phyloP scores from a whole-genome alignment of 1,139 yeast species.

The Kluyveromyces sp. region DNA sequence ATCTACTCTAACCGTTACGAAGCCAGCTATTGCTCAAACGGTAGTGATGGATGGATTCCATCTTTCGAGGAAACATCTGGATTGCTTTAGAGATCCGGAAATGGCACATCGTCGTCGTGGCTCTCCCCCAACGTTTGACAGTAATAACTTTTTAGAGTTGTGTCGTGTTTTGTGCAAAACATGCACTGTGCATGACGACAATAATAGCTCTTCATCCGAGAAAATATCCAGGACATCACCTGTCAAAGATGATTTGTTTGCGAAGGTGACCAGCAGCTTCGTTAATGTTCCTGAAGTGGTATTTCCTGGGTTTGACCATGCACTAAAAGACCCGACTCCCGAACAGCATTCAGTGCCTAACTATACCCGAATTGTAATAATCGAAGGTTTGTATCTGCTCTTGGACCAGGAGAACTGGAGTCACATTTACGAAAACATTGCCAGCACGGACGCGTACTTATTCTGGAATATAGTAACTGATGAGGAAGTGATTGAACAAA shows the following conservation, averaged over 20 bases:
- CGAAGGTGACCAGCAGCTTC: constrained; percentile 15
- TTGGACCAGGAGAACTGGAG: constrained; percentile 46
- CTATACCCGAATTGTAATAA: constrained; percentile 40
- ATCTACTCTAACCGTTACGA: constrained; percentile 2
- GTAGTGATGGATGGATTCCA: constrained; percentile 84
- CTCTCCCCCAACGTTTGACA: constrained; percentile 79
- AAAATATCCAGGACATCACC: constrained; percentile 10
- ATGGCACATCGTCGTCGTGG: constrained; percentile 65
- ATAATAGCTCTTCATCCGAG: background rate
- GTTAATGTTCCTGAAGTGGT: constrained; percentile 31
- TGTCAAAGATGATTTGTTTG: constrained; percentile 9
- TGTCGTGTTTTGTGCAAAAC: constrained; percentile 25
- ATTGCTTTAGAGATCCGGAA: constrained; percentile 43
- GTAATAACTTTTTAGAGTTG: constrained; percentile 38
- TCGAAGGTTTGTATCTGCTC: constrained; percentile 60
- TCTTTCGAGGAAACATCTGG: constrained; percentile 49
- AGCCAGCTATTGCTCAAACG: constrained; percentile 30
- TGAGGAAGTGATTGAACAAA: constrained; percentile 38
- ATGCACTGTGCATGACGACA: constrained; percentile 4
- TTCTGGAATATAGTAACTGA: constrained; percentile 36
- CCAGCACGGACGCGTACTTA: constrained; percentile 15
- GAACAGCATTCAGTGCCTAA: constrained; percentile 38
- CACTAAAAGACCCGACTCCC: constrained; percentile 52
- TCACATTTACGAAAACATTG: constrained; percentile 29
- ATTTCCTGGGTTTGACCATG: constrained; percentile 77